Evolutionary conservation across 768 basidiomycete genomes (phyloP), one percentile per base, ranked within the genome.

Genomic region (Tylopilus intermedius): DNA sequence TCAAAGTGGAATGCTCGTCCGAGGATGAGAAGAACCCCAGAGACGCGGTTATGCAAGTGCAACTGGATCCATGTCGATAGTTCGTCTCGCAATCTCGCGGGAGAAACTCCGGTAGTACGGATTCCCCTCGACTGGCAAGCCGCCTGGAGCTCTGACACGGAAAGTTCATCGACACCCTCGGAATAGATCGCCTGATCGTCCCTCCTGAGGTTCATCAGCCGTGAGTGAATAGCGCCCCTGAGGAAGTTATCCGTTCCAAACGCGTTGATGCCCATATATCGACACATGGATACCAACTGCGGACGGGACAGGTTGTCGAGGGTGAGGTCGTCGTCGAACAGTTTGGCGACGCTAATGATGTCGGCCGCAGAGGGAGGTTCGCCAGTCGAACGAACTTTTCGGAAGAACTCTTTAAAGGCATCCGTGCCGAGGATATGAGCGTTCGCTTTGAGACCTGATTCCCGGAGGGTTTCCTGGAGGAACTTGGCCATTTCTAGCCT

Each of bases 171-270:
- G 51, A 95, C 84, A 43, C 93, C 94, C 73, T 99, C 95, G 2
- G 78, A 69, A 58, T 89, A 76, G 61, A 99, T 99, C 47, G 88
- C 83, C 71, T 97, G 87, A 73, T 99, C 95, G 63, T 99, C 96
- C 40, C 88, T 80, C 49, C 93, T 81, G 58, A 99, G 79, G 62
- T 88, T 79, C 57, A 87, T 75, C 24, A 99, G 76, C 27, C 92
- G 82, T 40, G 82, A 81, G 24, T 92, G 87, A 67, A 99, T 90
- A 33, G 88, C 83, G 33, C 92, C 92, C 43, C 95, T 88, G 41
- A 99, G 79, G 74, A 96, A 98, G 72, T 97, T 98, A 71, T 99
- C 96, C 14, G 95, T 98, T 42, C 96, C 96, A 64, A 97, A 99
- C 3, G 95, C 94, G 72, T 98, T 95, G 63, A 98, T 81, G 50